Evolutionary conservation across 2,329 filamentous ascomycete species (phyloP).

Genomic region (Lasiodiplodia gonubiensis): DNA sequence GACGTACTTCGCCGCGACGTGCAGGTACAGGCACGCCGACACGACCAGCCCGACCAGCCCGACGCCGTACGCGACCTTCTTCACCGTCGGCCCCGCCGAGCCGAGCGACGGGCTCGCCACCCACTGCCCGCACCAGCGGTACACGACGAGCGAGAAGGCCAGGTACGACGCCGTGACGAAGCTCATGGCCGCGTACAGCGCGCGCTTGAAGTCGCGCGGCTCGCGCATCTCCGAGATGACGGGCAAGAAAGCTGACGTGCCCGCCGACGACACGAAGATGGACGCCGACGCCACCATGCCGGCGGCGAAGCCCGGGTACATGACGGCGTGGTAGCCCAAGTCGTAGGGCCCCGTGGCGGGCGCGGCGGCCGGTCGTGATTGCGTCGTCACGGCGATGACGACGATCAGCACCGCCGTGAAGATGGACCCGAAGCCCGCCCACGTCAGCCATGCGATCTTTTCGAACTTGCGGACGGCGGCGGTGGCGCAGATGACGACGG

Average conservation of each 20-base stretch:
- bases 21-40: slow-evolving; percentile 57
- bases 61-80: slow-evolving; percentile 58
- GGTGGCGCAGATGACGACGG: slow-evolving; percentile 55
- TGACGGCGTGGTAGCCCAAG: slow-evolving; percentile 63
- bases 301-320: slow-evolving; percentile 62
- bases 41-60: slow-evolving; percentile 59
- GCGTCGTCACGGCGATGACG: slow-evolving; percentile 63
- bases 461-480: slow-evolving; percentile 64
- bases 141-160: slow-evolving; percentile 58
- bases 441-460: slow-evolving; percentile 67
- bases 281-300: slow-evolving; percentile 64
- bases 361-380: slow-evolving; percentile 64
- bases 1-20: slow-evolving; percentile 59
- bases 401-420: slow-evolving; percentile 64
- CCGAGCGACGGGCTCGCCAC: slow-evolving; percentile 57
- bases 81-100: slow-evolving; percentile 53
- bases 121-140: slow-evolving; percentile 55
- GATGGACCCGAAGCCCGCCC: slow-evolving; percentile 64
- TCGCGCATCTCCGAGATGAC: slow-evolving; percentile 70
- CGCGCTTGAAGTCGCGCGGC: slow-evolving; percentile 65
- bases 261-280: slow-evolving; percentile 66
- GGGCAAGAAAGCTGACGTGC: slow-evolving; percentile 66
- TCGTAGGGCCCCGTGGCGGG: slow-evolving; percentile 65
- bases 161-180: slow-evolving; percentile 63
- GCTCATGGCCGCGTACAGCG: slow-evolving; percentile 64